Base-by-base conservation (phyloP, 139 green algal genomes). In the Closterium sp. region DNA sequence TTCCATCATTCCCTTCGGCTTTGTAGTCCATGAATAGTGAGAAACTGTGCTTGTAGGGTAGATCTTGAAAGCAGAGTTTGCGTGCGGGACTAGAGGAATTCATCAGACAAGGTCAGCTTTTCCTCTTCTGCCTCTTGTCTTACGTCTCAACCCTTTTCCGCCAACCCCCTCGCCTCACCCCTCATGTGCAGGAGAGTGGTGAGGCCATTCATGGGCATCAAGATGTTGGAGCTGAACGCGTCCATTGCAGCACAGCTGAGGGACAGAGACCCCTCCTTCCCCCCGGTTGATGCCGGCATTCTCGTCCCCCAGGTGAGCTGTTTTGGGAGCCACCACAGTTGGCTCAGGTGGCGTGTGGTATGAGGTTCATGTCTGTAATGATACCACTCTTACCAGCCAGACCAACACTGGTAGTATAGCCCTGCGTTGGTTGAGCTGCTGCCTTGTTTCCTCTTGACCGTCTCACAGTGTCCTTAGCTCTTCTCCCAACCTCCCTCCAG, bases 201-300 rank as follows among this genome's bases (percentile, higher is more conserved):
- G 31, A 86, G 94, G 38, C 94, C 94, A 28, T 96, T 94, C 45
- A 30, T 96, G 30, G 94, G 94, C 9, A 96, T 96, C 34, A 96
- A 96, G 87, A 95, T 96, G 94, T 86, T 96, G 17, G 94, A 96
- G 91, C 93, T 96, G 21, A 96, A 94, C 42, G 31, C 85, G 10
- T 84, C n/a, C 50, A 93, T 96, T 9, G 28, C 89, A 31, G 38
- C 24, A 29, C 92, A 95, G 86, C 86, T 95, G 38, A 70, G 32
- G 21, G 94, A 95, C 31, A 38, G 94, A 21, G 94, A 95, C 94
- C 50, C 45, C 31, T 79, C 29, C 84, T 95, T 95, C 86, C 94
- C 94, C 24, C 32, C 88, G 24, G 94, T 95, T 3, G 4, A 27
- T 29, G 62, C 91, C 9, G 94, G 94, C 31, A 73, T 95, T 13